These are phyloP conservation scores for Suhomyces tanzawaensis DNA, from an alignment of 805 yeast species.

Conservation along the genomic window DNA sequence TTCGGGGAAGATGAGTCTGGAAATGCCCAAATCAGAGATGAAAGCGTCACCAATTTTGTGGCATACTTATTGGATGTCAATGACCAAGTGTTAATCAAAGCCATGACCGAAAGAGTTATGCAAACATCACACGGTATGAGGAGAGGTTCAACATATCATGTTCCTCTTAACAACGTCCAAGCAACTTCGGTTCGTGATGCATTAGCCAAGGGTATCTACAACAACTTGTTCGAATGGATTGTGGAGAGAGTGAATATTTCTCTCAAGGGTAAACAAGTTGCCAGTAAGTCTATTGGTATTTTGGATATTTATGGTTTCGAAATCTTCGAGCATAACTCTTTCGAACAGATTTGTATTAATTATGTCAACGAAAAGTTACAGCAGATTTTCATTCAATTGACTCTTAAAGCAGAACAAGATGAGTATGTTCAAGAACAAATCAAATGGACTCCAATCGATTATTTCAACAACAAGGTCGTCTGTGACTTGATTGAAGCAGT, in stretches of 20 bases:
- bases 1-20: constrained; percentile 87
- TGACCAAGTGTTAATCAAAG: constrained; percentile 58
- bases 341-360: constrained; percentile 93
- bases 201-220: constrained; percentile 89
- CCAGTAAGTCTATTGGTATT: constrained; percentile 78
- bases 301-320: constrained; percentile 96
- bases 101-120: constrained; percentile 77
- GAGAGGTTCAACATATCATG: constrained; percentile 91
- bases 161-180: constrained; percentile 86
- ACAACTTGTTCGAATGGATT: constrained; percentile 93
- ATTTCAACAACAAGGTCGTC: constrained; percentile 92
- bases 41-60: constrained; percentile 89
- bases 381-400: constrained; percentile 93
- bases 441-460: constrained; percentile 96
- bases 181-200: constrained; percentile 96
- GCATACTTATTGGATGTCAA: constrained; percentile 87
- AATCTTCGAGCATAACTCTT: constrained; percentile 90
- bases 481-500: constrained; percentile 93
- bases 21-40: constrained; percentile 76
- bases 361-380: constrained; percentile 94
- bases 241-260: constrained; percentile 87
- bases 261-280: constrained; percentile 46
- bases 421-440: constrained; percentile 94
- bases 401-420: constrained; percentile 95
- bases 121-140: constrained; percentile 88